These are phyloP conservation scores for Ulmus americana DNA, from an alignment of 331 rosid species.

Conservation along the genomic window DNA sequence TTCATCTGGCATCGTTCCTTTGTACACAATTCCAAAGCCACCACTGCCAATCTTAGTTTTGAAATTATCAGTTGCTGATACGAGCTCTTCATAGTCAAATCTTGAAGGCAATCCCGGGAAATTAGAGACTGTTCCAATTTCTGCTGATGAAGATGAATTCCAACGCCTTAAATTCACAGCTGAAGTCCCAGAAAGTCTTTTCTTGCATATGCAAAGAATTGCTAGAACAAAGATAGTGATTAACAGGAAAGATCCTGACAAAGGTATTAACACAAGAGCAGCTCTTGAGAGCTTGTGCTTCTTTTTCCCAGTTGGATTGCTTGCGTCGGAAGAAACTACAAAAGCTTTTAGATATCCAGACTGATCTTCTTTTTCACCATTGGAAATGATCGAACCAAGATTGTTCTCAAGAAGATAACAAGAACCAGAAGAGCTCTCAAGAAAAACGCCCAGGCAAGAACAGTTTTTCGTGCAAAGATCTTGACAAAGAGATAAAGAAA, in stretches of 20 bases:
- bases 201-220: conserved; percentile 4
- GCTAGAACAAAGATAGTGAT: neutral
- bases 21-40: conserved; percentile 16
- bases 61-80: conserved; percentile 14
- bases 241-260: neutral
- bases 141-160: conserved; percentile 14
- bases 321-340: neutral
- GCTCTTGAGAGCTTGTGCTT: conserved; percentile 2
- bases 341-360: conserved; percentile 11
- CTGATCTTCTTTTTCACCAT: neutral
- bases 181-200: neutral
- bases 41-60: conserved; percentile 15
- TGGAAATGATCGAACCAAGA: conserved; percentile 1
- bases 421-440: neutral
- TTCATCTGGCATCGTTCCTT: conserved; percentile 7
- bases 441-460: conserved; percentile 8
- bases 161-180: neutral
- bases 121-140: neutral
- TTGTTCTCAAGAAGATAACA: conserved; percentile 4
- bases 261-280: conserved; percentile 5
- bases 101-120: conserved; percentile 14
- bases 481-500: conserved; percentile 7
- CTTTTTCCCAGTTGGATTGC: neutral
- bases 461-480: conserved; percentile 15
- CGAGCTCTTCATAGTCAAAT: conserved; percentile 9